Percentiles rank a stretch among this genome's conserved stretches.
phyloP scores from a whole-genome alignment of 1,139 yeast species.

The Saccharomyces uvarum region DNA sequence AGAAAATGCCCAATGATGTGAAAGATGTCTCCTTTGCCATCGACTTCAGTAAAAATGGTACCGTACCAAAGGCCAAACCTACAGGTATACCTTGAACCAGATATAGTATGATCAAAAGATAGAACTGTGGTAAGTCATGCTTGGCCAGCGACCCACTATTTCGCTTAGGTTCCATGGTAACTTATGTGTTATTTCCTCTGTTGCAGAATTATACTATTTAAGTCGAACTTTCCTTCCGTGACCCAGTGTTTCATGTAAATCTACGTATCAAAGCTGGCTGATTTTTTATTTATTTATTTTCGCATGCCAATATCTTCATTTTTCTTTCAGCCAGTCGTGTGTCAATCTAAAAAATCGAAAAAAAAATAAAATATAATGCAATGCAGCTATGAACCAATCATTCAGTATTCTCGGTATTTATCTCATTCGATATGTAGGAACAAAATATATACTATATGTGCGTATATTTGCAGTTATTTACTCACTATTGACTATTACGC shows the following conservation, averaged over 20 bases:
- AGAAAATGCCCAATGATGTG: slow-evolving; percentile 83
- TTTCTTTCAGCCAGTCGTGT: not conserved
- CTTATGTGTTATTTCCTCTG: not conserved
- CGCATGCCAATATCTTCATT: not conserved
- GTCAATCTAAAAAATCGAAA: no score
- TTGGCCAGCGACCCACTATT: slow-evolving; percentile 21
- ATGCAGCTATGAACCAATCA: not conserved
- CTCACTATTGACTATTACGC: not conserved
- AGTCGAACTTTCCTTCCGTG: no score
- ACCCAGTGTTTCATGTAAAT: not conserved
- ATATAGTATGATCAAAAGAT: slow-evolving; percentile 62
- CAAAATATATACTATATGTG: not conserved
- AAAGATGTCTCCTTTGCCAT: slow-evolving; percentile 54
- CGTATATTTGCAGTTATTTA: not conserved
- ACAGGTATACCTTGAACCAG: slow-evolving; percentile 91
- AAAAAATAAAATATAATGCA: not conserved
- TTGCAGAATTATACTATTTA: not conserved
- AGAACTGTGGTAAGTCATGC: slow-evolving; percentile 62
- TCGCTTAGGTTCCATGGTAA: slow-evolving; percentile 1
- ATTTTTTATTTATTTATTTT: not conserved
- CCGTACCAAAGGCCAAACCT: slow-evolving; percentile 89
- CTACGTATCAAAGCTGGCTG: not conserved
- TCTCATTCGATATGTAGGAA: not conserved
- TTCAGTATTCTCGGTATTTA: not conserved
- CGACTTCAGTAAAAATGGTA: slow-evolving; percentile 85